Percentiles rank a stretch among this genome's conserved stretches.
Evolutionary conservation across 2,329 filamentous ascomycete species (phyloP).

Genomic region (Fusarium domesticum): DNA sequence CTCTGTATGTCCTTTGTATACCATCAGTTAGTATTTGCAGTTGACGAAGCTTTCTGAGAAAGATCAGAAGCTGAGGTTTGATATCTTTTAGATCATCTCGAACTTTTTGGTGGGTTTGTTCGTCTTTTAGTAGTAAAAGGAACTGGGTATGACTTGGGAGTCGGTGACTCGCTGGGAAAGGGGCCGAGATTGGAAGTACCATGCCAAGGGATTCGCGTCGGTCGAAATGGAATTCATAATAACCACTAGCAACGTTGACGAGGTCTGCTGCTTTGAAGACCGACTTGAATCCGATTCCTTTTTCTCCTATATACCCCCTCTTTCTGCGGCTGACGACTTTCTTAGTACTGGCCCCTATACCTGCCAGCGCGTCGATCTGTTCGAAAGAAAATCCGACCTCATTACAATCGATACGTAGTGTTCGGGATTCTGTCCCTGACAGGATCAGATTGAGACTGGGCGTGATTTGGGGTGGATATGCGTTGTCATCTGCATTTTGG

Average conservation of each 20-base stretch:
- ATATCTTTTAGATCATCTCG: slow-evolving; percentile 16
- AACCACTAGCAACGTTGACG: slow-evolving; percentile 31
- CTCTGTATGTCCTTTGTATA: neutral
- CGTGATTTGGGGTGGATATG: slow-evolving; percentile 20
- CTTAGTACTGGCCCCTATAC: slow-evolving; percentile 34
- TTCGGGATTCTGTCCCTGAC: neutral
- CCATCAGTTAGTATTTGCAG: slow-evolving; percentile 10
- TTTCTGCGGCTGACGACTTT: slow-evolving; percentile 6
- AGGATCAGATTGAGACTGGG: slow-evolving; percentile 6
- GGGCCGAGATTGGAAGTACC: slow-evolving; percentile 32
- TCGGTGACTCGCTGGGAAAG: slow-evolving; percentile 17
- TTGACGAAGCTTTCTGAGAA: slow-evolving; percentile 28
- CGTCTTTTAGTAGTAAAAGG: slow-evolving; percentile 8
- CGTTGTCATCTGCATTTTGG: slow-evolving; percentile 43
- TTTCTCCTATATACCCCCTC: slow-evolving; percentile 34
- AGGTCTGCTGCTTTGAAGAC: slow-evolving; percentile 32
- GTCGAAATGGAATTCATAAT: slow-evolving; percentile 35
- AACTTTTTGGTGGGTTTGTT: neutral
- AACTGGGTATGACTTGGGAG: slow-evolving; percentile 17
- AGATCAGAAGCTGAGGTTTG: slow-evolving; percentile 30
- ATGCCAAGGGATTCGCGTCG: slow-evolving; percentile 31
- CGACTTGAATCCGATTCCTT: slow-evolving; percentile 37
- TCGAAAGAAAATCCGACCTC: slow-evolving; percentile 30
- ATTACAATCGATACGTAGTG: slow-evolving; percentile 35
- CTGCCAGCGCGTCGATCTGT: slow-evolving; percentile 36